Evolutionary conservation across 352 stramenopile genomes (phyloP), one percentile per base, ranked within the genome.

Genomic region (Ophiocytium majus): DNA sequence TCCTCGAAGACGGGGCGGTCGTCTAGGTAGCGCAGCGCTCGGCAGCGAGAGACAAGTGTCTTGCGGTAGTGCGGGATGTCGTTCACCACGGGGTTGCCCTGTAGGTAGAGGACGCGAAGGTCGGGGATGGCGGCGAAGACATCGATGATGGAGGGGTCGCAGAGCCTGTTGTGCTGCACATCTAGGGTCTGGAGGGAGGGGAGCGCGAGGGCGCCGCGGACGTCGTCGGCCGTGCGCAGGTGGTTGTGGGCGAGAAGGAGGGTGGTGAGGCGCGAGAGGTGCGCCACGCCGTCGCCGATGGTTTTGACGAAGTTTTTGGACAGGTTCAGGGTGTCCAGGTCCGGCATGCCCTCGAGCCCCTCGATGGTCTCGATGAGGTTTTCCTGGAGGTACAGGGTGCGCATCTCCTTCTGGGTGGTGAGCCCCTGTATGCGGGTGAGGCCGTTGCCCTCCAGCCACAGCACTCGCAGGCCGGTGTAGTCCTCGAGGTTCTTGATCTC

Each of bases 391-490:
- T 98, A 97, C 0, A 98, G 91, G 34, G 93, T 95, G 37, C 94
- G 91, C 80, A 98, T 90, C 82, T 95, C 84, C 50, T 89, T 96
- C 81, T 96, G 93, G 64, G 93, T 85, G 76, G 95, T 90, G 28
- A 98, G 91, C 0, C 94, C 94, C 86, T 98, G 91, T 86, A 98
- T 98, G 31, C 91, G 92, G 0, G 86, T 86, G 10, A 98, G 88
- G 0, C 95, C 95, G 82, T 98, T 98, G 78, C 95, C 95, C 84
- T 98, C 95, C 35, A 98, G 92, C 95, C 94, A 98, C 32, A 98
- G 89, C 33, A 96, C 94, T 84, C 96, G 97, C 33, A 98, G 89
- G 0, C 93, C 93, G 17, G 93, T 97, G 92, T 98, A 98, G 84
- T 96, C 93, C 23, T 98, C 95, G 63, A 98, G 90, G 83, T 98